Evolutionary conservation across 1,284 basidiomycete species (phyloP).

Genomic region (Ceratobasidium sp.): DNA sequence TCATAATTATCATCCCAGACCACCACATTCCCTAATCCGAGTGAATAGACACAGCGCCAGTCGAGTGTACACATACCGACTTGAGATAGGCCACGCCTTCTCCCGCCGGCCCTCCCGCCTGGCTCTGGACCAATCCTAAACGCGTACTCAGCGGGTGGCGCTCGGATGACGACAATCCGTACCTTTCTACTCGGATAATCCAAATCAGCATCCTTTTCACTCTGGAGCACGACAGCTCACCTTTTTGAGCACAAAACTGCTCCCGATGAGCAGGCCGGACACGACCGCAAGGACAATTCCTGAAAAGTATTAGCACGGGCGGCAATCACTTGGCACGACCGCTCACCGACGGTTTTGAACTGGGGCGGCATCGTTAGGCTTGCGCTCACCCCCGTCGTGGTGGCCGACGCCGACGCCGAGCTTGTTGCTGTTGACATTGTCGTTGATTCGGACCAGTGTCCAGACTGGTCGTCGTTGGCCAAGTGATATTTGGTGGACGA

Average conservation of each 20-base stretch:
- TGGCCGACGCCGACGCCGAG: constrained; percentile 33
- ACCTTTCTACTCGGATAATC: constrained; percentile 32
- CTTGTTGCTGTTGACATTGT: constrained; percentile 9
- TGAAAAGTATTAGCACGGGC: not conserved
- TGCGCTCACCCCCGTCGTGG: constrained; percentile 14
- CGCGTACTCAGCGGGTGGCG: constrained; percentile 43
- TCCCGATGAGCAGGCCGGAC: constrained; percentile 89
- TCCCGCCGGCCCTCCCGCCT: constrained; percentile 66
- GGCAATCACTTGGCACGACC: not conserved
- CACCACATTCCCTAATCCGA: constrained; percentile 76
- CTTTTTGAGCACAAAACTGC: constrained; percentile 96
- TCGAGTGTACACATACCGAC: constrained; percentile 47
- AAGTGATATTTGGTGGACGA: not conserved
- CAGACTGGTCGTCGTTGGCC: too few species aligned
- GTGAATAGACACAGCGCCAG: constrained; percentile 59
- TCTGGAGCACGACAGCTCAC: constrained; percentile 53
- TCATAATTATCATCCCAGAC: constrained; percentile 73
- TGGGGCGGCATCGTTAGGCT: constrained; percentile 21
- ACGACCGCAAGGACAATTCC: constrained; percentile 79
- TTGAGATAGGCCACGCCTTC: constrained; percentile 97
- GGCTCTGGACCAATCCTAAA: constrained; percentile 41
- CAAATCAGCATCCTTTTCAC: not conserved
- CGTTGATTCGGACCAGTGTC: not conserved
- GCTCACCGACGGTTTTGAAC: constrained; percentile 37
- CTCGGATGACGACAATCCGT: constrained; percentile 64